These are phyloP conservation scores for Globisporangium solare DNA, from an alignment of 352 stramenopile species.

Conservation along the genomic window DNA sequence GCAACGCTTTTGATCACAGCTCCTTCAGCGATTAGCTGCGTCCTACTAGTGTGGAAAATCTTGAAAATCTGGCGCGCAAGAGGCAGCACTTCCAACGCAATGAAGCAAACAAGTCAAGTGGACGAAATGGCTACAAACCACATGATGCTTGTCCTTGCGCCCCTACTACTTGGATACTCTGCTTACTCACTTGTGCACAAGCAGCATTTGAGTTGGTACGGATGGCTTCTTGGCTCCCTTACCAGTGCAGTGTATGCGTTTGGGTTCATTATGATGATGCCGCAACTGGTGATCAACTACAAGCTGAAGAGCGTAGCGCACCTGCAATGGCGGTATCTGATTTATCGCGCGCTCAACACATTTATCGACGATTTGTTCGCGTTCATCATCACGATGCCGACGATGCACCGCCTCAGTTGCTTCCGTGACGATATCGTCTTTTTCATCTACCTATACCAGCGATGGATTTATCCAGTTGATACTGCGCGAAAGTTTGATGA, in stretches of 20 bases:
- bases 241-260: constrained; percentile 88
- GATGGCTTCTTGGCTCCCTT: constrained; percentile 82
- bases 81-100: constrained; percentile 17
- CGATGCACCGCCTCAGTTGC: constrained; percentile 86
- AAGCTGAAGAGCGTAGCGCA: constrained; percentile 89
- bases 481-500: constrained; percentile 35
- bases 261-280: constrained; percentile 89
- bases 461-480: constrained; percentile 90
- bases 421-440: constrained; percentile 92
- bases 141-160: constrained; percentile 72
- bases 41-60: constrained; percentile 90
- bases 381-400: constrained; percentile 90
- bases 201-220: constrained; percentile 77
- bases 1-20: constrained; percentile 91
- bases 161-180: constrained; percentile 70
- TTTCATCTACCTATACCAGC: constrained; percentile 88
- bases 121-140: constrained; percentile 84
- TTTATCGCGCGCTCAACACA: constrained; percentile 93
- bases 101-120: constrained; percentile 53
- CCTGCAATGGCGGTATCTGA: constrained; percentile 91
- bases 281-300: constrained; percentile 93
- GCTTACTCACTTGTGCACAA: constrained; percentile 84
- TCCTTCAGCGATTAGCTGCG: constrained; percentile 50
- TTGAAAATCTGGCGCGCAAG: constrained; percentile 53
- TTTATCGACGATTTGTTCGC: constrained; percentile 93